These are phyloP conservation scores for Bretziella fagacearum DNA, from an alignment of 2,329 filamentous ascomycete genomes.

Conservation along the genomic window DNA sequence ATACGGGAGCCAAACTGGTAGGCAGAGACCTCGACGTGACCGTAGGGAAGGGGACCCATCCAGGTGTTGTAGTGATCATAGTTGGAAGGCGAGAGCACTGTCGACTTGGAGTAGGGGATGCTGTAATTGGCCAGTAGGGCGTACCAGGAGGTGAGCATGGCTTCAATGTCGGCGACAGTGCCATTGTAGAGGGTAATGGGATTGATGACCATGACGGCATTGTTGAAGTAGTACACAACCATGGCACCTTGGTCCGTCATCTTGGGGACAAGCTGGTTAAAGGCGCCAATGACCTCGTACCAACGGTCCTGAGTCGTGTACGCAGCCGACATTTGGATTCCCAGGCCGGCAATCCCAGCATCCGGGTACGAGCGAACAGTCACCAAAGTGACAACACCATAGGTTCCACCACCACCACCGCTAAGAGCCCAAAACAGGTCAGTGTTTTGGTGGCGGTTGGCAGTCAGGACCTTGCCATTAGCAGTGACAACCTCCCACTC, in stretches of 20 bases:
- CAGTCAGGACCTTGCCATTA: constrained; percentile 30
- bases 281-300: constrained; percentile 31
- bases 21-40: constrained; percentile 19
- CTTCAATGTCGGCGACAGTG: constrained; percentile 25
- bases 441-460: constrained; percentile 28
- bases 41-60: constrained; percentile 20
- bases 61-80: constrained; percentile 23
- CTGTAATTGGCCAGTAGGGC: constrained; percentile 23
- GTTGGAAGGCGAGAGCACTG: constrained; percentile 32
- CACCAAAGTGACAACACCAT: constrained; percentile 38
- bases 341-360: constrained; percentile 26
- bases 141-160: constrained; percentile 30
- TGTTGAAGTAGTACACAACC: constrained; percentile 32
- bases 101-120: constrained; percentile 24
- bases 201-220: constrained; percentile 29
- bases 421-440: constrained; percentile 48
- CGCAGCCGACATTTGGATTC: constrained; percentile 25
- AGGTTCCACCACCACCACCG: constrained; percentile 43
- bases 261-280: constrained; percentile 25
- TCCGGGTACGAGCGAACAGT: constrained; percentile 35
- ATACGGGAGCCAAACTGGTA: constrained; percentile 25
- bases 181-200: constrained; percentile 32
- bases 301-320: constrained; percentile 24
- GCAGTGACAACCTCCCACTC: constrained; percentile 39
- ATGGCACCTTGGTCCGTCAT: constrained; percentile 34